Evolutionary conservation across 139 green algal genomes (phyloP).

Genomic region (Chlorella vulgaris): DNA sequence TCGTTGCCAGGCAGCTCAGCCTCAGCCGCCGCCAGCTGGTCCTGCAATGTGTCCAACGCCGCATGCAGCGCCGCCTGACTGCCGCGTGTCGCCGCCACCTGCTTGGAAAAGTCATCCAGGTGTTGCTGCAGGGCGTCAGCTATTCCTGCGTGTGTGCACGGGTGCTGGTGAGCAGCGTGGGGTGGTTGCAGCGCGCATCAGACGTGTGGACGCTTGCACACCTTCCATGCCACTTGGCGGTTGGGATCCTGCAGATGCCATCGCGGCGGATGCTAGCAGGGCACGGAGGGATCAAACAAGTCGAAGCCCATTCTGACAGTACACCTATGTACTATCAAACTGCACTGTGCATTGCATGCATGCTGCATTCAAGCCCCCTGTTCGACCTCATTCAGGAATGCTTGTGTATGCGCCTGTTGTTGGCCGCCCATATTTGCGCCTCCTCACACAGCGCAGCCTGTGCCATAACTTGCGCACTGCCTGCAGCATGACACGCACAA

Average conservation of each 20-base stretch:
- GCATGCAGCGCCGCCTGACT: background rate
- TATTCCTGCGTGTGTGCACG: background rate
- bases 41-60: background rate
- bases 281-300: no score
- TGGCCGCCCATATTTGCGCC: background rate
- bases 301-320: no score
- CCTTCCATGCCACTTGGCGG: no score
- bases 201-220: no score
- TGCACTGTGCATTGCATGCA: background rate
- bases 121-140: background rate
- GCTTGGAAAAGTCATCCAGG: background rate
- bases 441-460: background rate
- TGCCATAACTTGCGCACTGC: background rate
- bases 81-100: conserved; percentile 2
- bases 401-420: background rate
- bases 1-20: background rate
- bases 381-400: background rate
- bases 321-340: no score
- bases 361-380: no score
- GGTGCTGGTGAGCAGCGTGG: background rate
- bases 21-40: background rate
- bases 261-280: no score
- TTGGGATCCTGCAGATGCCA: no score
- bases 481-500: conserved; percentile 21
- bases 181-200: background rate